Evolutionary conservation across 2,329 filamentous ascomycete genomes (phyloP).

Genomic region (Plectosphaerella cucumerina): DNA sequence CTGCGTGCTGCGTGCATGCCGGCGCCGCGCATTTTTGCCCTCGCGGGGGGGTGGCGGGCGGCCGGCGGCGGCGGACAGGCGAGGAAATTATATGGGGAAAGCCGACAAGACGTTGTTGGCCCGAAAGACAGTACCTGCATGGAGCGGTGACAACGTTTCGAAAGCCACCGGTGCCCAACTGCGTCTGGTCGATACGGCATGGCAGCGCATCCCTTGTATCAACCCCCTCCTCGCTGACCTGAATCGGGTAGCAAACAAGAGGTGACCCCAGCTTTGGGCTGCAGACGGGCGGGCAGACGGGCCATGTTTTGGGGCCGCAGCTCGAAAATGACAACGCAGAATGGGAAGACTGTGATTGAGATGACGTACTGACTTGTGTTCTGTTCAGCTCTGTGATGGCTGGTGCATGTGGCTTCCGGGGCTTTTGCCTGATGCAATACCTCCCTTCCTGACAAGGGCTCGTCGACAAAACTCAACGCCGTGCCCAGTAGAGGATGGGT

Average conservation of each 20-base stretch:
- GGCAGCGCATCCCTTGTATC: neutral
- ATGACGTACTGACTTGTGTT: no score
- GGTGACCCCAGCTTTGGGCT: neutral
- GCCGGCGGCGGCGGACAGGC: neutral
- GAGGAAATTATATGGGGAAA: neutral
- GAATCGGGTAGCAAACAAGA: neutral
- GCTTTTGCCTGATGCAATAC: no score
- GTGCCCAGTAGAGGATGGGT: no score
- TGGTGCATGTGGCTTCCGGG: no score
- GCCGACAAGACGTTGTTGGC: slow-evolving; percentile 1
- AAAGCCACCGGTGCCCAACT: neutral
- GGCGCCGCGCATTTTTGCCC: neutral
- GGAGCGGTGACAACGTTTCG: neutral
- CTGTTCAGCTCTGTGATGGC: no score
- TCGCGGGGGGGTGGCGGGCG: no score
- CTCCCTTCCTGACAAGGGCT: no score
- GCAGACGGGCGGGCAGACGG: neutral
- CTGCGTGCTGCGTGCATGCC: neutral
- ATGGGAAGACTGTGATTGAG: no score
- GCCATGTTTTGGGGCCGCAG: neutral
- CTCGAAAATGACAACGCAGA: neutral
- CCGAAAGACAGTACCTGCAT: slow-evolving; percentile 4
- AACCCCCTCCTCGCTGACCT: neutral
- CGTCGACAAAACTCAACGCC: no score
- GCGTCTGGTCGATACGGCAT: neutral